These are phyloP conservation scores for Penicillium sp. DNA, from an alignment of 2,329 filamentous ascomycete species.

Conservation along the genomic window DNA sequence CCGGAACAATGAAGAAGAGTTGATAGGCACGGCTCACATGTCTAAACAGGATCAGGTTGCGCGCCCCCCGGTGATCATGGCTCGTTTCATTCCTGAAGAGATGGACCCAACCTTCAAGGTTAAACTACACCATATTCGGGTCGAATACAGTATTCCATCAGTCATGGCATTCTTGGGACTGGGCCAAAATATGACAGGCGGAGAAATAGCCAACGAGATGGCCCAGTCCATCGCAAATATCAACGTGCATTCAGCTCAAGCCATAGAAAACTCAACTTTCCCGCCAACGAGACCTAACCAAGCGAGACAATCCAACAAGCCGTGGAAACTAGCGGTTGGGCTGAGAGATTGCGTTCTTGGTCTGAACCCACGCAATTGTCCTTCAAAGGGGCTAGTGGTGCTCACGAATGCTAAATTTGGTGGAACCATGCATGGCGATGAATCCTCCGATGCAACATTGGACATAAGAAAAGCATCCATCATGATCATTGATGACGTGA, in stretches of 20 bases:
- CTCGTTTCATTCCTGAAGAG: conserved; percentile 86
- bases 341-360: conserved; percentile 77
- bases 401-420: conserved; percentile 70
- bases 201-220: conserved; percentile 69
- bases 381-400: conserved; percentile 71
- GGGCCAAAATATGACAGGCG: conserved; percentile 58
- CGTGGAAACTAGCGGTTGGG: conserved; percentile 52
- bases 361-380: conserved; percentile 69
- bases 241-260: conserved; percentile 45
- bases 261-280: conserved; percentile 6
- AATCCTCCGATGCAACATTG: conserved; percentile 57
- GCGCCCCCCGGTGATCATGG: conserved; percentile 65
- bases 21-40: conserved; percentile 60
- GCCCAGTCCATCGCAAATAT: conserved; percentile 74
- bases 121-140: conserved; percentile 72
- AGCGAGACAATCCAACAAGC: conserved; percentile 42
- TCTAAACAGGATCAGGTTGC: conserved; percentile 19
- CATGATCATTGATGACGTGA: conserved; percentile 71
- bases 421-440: conserved; percentile 60
- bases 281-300: conserved; percentile 15
- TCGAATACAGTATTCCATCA: conserved; percentile 85
- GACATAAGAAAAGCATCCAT: conserved; percentile 75
- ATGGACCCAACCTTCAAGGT: conserved; percentile 86
- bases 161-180: conserved; percentile 73
- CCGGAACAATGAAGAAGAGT: conserved; percentile 63